Base-by-base conservation (phyloP, 352 stramenopile genomes). In the Phytophthora cactorum region DNA sequence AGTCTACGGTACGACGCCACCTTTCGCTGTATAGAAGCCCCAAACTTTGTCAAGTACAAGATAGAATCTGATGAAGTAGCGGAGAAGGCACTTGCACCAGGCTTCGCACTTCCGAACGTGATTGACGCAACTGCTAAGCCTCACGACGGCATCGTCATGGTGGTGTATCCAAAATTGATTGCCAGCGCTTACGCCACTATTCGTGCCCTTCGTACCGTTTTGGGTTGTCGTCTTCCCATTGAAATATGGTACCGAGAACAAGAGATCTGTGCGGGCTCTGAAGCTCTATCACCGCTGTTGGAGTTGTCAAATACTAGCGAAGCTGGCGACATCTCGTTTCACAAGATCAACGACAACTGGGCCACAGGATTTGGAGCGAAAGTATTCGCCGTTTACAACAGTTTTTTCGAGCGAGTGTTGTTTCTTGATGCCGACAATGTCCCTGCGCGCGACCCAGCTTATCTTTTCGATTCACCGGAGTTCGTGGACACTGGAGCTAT, bases 371-470 rank as follows among this genome's bases (percentile, higher is more conserved):
- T 87, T 66, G 66, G 69, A 38, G 68, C 78, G 22, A 89, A 89
- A 65, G 59, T 84, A 3, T 71, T 80, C 53, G 76, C 76, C 27
- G 58, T 89, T 17, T 63, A 72, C 56, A 71, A 79, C 53, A 82
- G 69, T 14, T 71, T 77, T 22, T 60, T 87, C 27, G 69, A 77
- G 12, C 64, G 77, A 15, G 51, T 86, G 34, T 41, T 85, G 31
- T 82, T 89, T 43, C 63, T 89, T 34, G 80, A 87, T 52, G 75
- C 77, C 14, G 81, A 89, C 56, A 89, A 89, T 53, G 54, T 81
- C 22, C 75, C 74, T 6, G 71, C 57, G 29, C 57, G 46, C 14
- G 75, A 89, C 28, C 78, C 81, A 53, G 77, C 68, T 5, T 84
- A 77, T 28, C 46, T 88, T 8, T 88, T 88, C 68, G 59, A 89